phyloP scores from a whole-genome alignment of 2,329 filamentous ascomycete genomes.

The Fusarium armeniacum region DNA sequence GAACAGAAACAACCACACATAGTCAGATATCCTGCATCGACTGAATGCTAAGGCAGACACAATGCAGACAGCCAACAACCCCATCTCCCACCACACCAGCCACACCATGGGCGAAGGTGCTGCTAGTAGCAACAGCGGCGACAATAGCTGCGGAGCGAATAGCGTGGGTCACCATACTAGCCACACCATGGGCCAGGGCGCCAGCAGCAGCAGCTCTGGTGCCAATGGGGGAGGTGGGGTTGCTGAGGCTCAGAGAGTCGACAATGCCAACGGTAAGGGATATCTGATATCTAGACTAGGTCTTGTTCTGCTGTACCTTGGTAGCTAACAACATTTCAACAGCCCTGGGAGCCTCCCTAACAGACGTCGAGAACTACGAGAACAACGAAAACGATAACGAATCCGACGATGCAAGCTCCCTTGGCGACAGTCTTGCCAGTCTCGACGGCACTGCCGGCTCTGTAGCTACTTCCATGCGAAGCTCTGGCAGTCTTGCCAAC shows the following conservation, averaged over 20 bases:
- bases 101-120: conserved; percentile 49
- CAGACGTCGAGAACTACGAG: conserved; percentile 5
- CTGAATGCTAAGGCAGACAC: conserved; percentile 39
- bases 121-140: conserved; percentile 46
- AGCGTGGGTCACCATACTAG: conserved; percentile 41
- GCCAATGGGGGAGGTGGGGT: conserved; percentile 35
- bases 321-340: background rate
- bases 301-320: background rate
- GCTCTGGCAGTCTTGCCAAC: conserved; percentile 37
- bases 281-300: background rate
- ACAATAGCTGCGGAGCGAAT: conserved; percentile 39
- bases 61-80: conserved; percentile 46
- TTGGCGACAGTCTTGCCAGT: conserved; percentile 22
- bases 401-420: conserved; percentile 22
- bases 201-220: conserved; percentile 35
- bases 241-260: conserved; percentile 21
- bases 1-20: conserved; percentile 3
- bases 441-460: conserved; percentile 23
- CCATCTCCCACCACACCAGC: conserved; percentile 49
- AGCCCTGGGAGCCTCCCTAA: conserved; percentile 43
- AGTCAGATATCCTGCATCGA: conserved; percentile 10
- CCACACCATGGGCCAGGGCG: conserved; percentile 39
- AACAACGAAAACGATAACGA: conserved; percentile 16
- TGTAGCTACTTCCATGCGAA: conserved; percentile 30
- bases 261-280: background rate